A percentile compares a stretch with the other conserved stretches of the same genome.
phyloP scores from a whole-genome alignment of 1,139 yeast genomes.

The Blastobotrys ciferrii region DNA sequence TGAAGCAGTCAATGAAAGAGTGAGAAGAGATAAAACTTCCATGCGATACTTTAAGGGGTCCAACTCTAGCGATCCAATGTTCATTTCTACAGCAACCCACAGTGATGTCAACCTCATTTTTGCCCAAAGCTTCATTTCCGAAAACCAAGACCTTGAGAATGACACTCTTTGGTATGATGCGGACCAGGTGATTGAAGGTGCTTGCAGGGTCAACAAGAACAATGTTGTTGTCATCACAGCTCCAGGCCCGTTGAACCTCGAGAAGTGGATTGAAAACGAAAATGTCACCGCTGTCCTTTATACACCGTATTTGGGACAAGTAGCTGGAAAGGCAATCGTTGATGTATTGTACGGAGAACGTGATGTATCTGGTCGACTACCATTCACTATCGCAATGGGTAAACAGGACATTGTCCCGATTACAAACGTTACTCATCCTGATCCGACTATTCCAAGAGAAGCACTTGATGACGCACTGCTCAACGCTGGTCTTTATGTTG shows the following conservation, averaged over 20 bases:
- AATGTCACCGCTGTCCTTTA: slow-evolving; percentile 57
- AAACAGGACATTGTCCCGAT: slow-evolving; percentile 54
- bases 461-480: slow-evolving; percentile 23
- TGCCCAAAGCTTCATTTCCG: slow-evolving; percentile 50
- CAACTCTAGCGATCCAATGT: background rate
- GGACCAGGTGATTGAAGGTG: slow-evolving; percentile 49
- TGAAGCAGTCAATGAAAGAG: slow-evolving; percentile 30
- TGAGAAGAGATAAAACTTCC: slow-evolving; percentile 18
- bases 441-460: slow-evolving; percentile 45
- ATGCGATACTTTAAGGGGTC: slow-evolving; percentile 20
- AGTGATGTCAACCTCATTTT: slow-evolving; percentile 55
- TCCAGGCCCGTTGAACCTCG: slow-evolving; percentile 60
- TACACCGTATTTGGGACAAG: slow-evolving; percentile 60
- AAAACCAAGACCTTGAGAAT: slow-evolving; percentile 58
- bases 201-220: slow-evolving; percentile 51
- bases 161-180: slow-evolving; percentile 59
- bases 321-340: slow-evolving; percentile 48
- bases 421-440: too few species aligned
- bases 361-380: slow-evolving; percentile 61
- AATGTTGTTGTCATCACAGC: slow-evolving; percentile 58
- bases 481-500: slow-evolving; percentile 35
- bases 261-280: slow-evolving; percentile 56
- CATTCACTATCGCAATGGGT: slow-evolving; percentile 60
- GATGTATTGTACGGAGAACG: slow-evolving; percentile 56
- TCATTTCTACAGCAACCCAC: slow-evolving; percentile 45